A percentile compares a stretch with the other conserved stretches of the same genome.
These are phyloP conservation scores for Rhizopogon roseolus DNA, from an alignment of 768 basidiomycete species.

Conservation along the genomic window DNA sequence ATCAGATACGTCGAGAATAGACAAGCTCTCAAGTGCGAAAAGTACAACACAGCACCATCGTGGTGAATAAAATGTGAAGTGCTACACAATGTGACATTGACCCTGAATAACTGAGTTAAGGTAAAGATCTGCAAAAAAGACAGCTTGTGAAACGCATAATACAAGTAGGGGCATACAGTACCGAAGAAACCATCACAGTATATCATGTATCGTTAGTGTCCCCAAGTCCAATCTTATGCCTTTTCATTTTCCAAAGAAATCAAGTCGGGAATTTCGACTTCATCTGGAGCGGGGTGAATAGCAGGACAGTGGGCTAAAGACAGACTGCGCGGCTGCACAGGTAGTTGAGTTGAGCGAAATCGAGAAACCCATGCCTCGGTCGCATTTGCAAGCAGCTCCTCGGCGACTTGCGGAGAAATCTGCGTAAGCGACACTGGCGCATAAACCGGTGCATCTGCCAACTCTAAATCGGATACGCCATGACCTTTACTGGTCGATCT, in stretches of 20 bases:
- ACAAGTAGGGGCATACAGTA: neutral
- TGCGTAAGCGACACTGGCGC: conserved; percentile 60
- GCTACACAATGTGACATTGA: neutral
- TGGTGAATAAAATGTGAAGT: too few species aligned
- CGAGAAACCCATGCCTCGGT: conserved; percentile 61
- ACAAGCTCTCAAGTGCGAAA: too few species aligned
- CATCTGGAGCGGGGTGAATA: neutral
- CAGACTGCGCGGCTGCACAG: neutral
- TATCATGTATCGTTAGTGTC: neutral
- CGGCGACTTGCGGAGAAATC: conserved; percentile 48
- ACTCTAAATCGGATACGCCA: neutral
- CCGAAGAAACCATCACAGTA: neutral
- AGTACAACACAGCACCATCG: too few species aligned
- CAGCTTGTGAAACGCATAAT: neutral
- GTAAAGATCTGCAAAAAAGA: neutral
- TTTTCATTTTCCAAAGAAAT: neutral
- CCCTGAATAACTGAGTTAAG: neutral
- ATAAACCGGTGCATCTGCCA: conserved; percentile 38
- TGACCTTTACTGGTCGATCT: conserved; percentile 8
- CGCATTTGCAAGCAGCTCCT: conserved; percentile 46
- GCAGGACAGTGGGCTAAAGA: neutral
- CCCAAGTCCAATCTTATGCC: neutral
- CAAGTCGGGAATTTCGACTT: neutral
- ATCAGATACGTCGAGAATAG: too few species aligned
- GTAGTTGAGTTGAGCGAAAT: neutral